Evolutionary conservation across 306 rosid species (phyloP).

Genomic region (Rosa lucieae): DNA sequence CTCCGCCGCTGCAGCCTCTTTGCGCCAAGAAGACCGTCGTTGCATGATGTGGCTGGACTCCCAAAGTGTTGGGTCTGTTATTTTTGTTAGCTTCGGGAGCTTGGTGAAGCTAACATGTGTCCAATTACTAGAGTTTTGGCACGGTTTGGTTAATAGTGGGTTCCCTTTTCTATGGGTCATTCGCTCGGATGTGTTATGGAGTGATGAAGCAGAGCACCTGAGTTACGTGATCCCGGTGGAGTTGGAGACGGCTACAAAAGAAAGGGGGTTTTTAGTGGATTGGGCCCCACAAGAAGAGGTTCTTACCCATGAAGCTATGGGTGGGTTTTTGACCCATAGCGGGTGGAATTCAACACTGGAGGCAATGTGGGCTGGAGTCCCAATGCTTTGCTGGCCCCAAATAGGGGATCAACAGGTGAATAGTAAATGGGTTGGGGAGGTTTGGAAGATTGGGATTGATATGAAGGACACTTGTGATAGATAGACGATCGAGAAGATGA

Average conservation of each 20-base stretch:
- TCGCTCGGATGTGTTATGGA: constrained; percentile 1
- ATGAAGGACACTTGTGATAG: constrained; percentile 24
- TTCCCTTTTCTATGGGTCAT: constrained; percentile 9
- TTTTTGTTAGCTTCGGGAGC: constrained; percentile 19
- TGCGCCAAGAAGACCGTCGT: not conserved
- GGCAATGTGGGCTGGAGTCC: constrained; percentile 30
- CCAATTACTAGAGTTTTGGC: constrained; percentile 28
- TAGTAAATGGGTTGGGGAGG: constrained; percentile 36
- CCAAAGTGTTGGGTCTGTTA: constrained; percentile 13
- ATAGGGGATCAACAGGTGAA: constrained; percentile 24
- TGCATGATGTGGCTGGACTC: constrained; percentile 10
- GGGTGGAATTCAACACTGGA: constrained; percentile 48
- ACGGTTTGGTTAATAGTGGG: constrained; percentile 19
- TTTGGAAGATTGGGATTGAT: constrained; percentile 11
- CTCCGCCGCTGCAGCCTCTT: not conserved
- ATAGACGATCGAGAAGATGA: not conserved
- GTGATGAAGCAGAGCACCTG: not conserved
- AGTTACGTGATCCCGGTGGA: not conserved
- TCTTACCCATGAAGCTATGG: constrained; percentile 32
- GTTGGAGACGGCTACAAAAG: constrained; percentile 23
- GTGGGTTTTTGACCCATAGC: constrained; percentile 38
- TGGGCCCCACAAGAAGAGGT: constrained; percentile 46
- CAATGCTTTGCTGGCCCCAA: constrained; percentile 40
- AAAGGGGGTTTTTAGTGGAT: constrained; percentile 33
- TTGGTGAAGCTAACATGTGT: constrained; percentile 14